A percentile compares a stretch with the other conserved stretches of the same genome.
These are phyloP conservation scores for Sclerospora graminicola DNA, from an alignment of 352 stramenopile species.

Conservation along the genomic window DNA sequence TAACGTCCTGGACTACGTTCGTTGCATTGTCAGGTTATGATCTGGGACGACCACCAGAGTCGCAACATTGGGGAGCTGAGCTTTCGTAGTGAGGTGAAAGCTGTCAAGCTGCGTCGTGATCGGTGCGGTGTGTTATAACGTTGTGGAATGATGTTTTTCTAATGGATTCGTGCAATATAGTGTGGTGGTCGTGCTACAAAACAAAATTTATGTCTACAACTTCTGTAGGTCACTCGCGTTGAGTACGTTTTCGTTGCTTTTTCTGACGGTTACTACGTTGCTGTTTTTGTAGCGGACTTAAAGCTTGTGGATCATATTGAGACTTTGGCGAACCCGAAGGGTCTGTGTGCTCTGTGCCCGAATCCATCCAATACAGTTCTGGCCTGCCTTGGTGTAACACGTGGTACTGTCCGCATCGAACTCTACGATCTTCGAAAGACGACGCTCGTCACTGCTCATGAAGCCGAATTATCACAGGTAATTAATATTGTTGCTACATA, in stretches of 20 bases:
- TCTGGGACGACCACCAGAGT: conserved; percentile 98
- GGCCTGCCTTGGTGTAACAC: conserved; percentile 89
- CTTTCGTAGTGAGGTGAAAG: conserved; percentile 95
- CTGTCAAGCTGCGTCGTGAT: conserved; percentile 93
- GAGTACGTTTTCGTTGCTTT: not conserved
- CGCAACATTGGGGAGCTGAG: conserved; percentile 96
- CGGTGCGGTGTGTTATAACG: conserved; percentile 24
- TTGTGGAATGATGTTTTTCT: not conserved
- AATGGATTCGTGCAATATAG: conserved; percentile 22
- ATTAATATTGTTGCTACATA: not conserved
- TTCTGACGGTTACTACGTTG: conserved; percentile 3
- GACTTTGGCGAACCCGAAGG: conserved; percentile 96
- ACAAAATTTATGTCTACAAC: conserved; percentile 98
- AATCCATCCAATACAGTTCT: conserved; percentile 92
- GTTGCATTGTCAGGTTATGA: conserved; percentile 85
- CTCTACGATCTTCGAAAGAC: conserved; percentile 94
- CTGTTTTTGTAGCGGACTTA: conserved; percentile 75
- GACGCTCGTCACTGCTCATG: conserved; percentile 93
- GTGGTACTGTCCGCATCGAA: conserved; percentile 92
- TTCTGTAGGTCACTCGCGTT: conserved; percentile 59
- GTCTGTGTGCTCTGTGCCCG: conserved; percentile 90
- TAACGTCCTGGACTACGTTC: not conserved
- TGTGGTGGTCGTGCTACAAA: conserved; percentile 94
- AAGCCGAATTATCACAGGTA: conserved; percentile 87
- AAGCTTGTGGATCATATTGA: conserved; percentile 97